Evolutionary conservation across 169 alveolate species (phyloP).

Genomic region (Cytauxzoon felis): DNA sequence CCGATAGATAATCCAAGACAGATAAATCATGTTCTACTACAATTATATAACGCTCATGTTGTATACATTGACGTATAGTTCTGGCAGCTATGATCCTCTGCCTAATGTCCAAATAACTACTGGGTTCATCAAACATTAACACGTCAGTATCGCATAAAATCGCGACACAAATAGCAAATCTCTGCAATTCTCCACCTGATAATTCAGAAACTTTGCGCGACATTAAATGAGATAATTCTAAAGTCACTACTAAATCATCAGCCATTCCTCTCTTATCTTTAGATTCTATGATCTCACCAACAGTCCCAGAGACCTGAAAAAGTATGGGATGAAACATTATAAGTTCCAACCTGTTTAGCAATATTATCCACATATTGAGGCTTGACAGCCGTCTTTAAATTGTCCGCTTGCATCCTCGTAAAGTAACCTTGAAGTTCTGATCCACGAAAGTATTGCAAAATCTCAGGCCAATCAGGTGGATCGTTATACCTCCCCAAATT

Average conservation of each 20-base stretch:
- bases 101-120: conserved; percentile 96
- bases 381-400: conserved; percentile 93
- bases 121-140: conserved; percentile 99
- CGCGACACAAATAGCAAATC: conserved; percentile 95
- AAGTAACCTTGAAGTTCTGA: conserved; percentile 96
- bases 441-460: conserved; percentile 93
- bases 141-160: conserved; percentile 91
- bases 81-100: conserved; percentile 95
- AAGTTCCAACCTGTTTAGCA: conserved; percentile 83
- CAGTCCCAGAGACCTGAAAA: conserved; percentile 60
- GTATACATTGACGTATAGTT: conserved; percentile 84
- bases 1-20: conserved; percentile 98
- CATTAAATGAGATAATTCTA: conserved; percentile 89
- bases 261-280: conserved; percentile 86
- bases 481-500: conserved; percentile 93
- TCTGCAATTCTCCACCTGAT: conserved; percentile 98
- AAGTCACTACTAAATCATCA: conserved; percentile 77
- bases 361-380: conserved; percentile 98
- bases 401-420: conserved; percentile 91
- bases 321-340: too few species aligned
- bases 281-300: conserved; percentile 80
- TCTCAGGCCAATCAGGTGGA: conserved; percentile 97
- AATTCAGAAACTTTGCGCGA: conserved; percentile 91
- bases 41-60: conserved; percentile 90
- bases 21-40: conserved; percentile 99